Conservation (phyloP, 805 yeast genomes). For the Hanseniaspora clermontiae region DNA sequence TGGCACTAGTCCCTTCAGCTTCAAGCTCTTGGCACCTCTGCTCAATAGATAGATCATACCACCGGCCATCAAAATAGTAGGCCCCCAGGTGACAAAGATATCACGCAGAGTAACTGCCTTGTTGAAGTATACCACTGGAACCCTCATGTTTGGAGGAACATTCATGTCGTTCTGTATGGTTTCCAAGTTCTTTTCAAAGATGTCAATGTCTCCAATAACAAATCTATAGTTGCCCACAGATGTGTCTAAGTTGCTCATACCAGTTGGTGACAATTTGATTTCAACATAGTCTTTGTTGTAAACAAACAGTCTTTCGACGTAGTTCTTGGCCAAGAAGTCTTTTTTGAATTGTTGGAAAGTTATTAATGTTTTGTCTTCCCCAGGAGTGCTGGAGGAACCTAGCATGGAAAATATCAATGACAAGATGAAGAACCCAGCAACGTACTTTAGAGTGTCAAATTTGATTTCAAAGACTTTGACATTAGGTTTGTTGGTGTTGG, state of each 20-base stretch:
- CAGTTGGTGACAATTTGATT: conserved; percentile 52
- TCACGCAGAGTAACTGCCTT: conserved; percentile 34
- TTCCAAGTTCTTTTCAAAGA: conserved; percentile 68
- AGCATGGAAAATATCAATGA: conserved; percentile 25
- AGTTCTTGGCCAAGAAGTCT: conserved; percentile 59
- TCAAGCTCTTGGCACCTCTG: conserved; percentile 32
- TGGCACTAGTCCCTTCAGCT: conserved; percentile 44
- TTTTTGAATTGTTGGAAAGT: conserved; percentile 87
- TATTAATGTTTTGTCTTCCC: conserved; percentile 39
- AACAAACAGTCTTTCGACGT: conserved; percentile 61
- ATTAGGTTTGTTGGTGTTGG: conserved; percentile 24
- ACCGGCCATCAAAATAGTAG: conserved; percentile 80
- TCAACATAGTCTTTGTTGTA: conserved; percentile 66
- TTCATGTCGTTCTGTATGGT: conserved; percentile 60
- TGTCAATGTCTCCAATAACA: conserved; percentile 78
- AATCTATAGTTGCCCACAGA: conserved; percentile 41
- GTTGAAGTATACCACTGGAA: conserved; percentile 70
- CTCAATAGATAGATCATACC: conserved; percentile 76
- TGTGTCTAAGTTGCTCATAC: conserved; percentile 36
- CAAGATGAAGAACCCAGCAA: conserved; percentile 26
- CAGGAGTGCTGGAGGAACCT: conserved; percentile 15
- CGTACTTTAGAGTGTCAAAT: conserved; percentile 14
- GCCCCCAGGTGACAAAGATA: conserved; percentile 42
- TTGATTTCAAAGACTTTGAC: conserved; percentile 22
- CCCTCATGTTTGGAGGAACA: conserved; percentile 47